Base-by-base conservation (phyloP, 2,329 filamentous ascomycete genomes). In the Botryosphaeria dothidea region DNA sequence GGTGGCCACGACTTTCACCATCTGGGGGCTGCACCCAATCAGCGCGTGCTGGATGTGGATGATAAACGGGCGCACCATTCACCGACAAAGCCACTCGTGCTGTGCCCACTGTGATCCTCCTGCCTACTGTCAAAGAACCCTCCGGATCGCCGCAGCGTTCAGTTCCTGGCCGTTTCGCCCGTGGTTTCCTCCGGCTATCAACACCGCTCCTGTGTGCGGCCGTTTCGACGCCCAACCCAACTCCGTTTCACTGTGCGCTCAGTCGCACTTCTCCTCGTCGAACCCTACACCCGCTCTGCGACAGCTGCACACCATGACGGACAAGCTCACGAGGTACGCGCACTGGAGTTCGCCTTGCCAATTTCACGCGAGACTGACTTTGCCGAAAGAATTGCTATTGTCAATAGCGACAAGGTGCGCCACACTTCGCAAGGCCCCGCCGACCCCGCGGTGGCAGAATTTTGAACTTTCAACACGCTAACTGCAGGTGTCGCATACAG, bases 321-420 rank as follows among this genome's bases (percentile, higher is more conserved):
- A 97, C 86, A 97, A 91, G 83, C 88, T 97, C 75, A 98, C 94
- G 74, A 92, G 93, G 93, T 97, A 88, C 73, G 88, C 21, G 23
- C 41, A 23, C 61, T 31, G 17, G 21, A 13, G 21, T n/a, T 27
- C 36, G 21, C 15, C 31, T 19, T 38, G 29, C 15, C 29, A 51
- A 31, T n/a, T 38, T 41, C 45, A 49, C 43, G 29, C 38, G 36
- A 56, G 49, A 62, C 36, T 62, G 51, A 64, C 56, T 58, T 19
- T 51, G 67, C 43, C 54, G 71, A 54, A 76, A 96, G 95, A 91
- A 93, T 99, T 83, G 95, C 95, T 75, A 99, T 99, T 84, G 92
- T 99, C 85, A 98, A 94, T 82, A 91, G 87, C 79, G 95, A 99
- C 90, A 98, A 99, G 90, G 92, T 95, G 78, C 75, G 82, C 67